Evolutionary conservation across 768 basidiomycete species (phyloP), one percentile per base, ranked within the genome.

Genomic region (Collybiopsis confluens): DNA sequence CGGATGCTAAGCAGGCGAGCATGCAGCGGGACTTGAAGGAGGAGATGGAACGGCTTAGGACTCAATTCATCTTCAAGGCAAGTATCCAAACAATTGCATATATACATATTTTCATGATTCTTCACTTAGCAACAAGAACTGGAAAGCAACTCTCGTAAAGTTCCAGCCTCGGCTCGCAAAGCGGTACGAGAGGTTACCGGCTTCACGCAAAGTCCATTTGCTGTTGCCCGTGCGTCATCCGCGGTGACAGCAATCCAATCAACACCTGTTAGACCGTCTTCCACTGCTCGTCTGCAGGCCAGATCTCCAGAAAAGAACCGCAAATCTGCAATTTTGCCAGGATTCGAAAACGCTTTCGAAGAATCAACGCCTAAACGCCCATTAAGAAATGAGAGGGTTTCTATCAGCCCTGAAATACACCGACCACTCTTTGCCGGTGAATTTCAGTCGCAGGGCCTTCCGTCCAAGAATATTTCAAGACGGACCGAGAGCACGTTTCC

Each of bases 51-150:
- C 79, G 84, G 10, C 61, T 88, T 52, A 83, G 78, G 61, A 87
- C 88, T 1, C 81, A 87, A 54, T 78, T 80, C 41, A 72, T 76
- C 21, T 90, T 91, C 73, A 86, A 80, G 69, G 88, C 86, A 68
- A 48, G 73, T 58, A 21, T 54, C 64, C 61, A 53, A 15, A 41
- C 24, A 9, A 18, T 11, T 18, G 15, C 20, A 21, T 24, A 10
- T 33, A 38, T 23, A 10, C 40, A 28, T n/a, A 15, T 38, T 52
- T 24, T 38, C 40, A 28, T 20, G 4, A 15, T 20, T 23, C 20
- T 11, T 2, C 20, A 10, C 16, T 15, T 20, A 55, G 54, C 54
- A 55, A 55, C 54, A 55, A 16, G 54, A 55, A 43, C 18, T 51
- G 20, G 54, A 55, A 45, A 55, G 61, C 11, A 65, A 60, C 35